phyloP scores from a whole-genome alignment of 108 stramenopile species.

The Fragilariopsis cylindrus region DNA sequence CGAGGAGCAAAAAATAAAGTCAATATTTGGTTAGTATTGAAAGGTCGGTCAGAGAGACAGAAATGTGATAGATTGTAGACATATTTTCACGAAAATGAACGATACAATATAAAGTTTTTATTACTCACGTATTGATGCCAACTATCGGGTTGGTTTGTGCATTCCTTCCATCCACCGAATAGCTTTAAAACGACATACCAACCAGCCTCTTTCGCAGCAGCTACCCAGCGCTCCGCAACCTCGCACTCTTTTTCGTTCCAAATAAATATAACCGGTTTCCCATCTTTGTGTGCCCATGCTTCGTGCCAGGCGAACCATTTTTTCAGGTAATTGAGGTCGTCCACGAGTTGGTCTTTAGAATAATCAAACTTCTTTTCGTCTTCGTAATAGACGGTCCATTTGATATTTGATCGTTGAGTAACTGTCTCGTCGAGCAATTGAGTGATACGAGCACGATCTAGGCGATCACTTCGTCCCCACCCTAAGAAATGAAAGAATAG shows the following conservation, averaged over 20 bases:
- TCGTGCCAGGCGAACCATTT: constrained; percentile 34
- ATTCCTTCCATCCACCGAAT: constrained; percentile 11
- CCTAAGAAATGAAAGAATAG: neutral
- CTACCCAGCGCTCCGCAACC: constrained; percentile 21
- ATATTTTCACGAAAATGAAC: neutral
- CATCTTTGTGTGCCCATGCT: constrained; percentile 26
- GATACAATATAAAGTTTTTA: neutral
- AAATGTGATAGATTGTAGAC: neutral
- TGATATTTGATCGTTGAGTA: constrained; percentile 8
- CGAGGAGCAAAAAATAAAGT: neutral
- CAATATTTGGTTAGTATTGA: neutral
- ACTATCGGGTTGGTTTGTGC: constrained; percentile 18
- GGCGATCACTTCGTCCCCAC: constrained; percentile 26
- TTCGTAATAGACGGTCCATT: constrained; percentile 36
- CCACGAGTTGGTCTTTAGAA: constrained; percentile 4
- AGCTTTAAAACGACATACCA: constrained; percentile 34
- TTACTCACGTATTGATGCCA: constrained; percentile 36
- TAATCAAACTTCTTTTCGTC: constrained; percentile 11
- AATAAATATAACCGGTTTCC: constrained; percentile 29
- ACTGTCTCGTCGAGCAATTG: constrained; percentile 19
- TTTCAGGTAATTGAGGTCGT: constrained; percentile 30
- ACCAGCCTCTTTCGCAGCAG: constrained; percentile 9
- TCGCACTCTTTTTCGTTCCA: constrained; percentile 26
- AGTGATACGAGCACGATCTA: constrained; percentile 30
- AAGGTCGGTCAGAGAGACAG: neutral